Evolutionary conservation across 2,329 filamentous ascomycete genomes (phyloP).

Genomic region (Torrubiella hemipterigena): DNA sequence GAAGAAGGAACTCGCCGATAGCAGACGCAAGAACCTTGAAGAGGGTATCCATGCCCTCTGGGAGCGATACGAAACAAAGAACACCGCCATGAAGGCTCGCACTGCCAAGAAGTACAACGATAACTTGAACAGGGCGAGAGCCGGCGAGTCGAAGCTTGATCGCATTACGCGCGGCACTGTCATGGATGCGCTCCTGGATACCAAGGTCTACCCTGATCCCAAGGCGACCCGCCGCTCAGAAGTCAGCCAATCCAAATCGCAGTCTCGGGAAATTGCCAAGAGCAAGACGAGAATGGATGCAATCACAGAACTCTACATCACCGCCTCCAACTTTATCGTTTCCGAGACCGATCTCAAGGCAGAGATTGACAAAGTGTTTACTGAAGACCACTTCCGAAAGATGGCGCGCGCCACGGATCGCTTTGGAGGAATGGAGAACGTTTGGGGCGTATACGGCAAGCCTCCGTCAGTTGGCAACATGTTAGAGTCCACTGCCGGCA

Average conservation of each 20-base stretch:
- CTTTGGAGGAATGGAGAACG: conserved; percentile 29
- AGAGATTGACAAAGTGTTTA: conserved; percentile 67
- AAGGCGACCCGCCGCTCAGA: conserved; percentile 43
- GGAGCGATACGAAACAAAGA: conserved; percentile 42
- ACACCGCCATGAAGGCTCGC: conserved; percentile 20
- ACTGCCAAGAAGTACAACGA: conserved; percentile 34
- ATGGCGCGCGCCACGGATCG: conserved; percentile 17
- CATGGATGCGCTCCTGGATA: conserved; percentile 34
- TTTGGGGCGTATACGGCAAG: conserved; percentile 37
- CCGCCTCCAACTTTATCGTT: conserved; percentile 77
- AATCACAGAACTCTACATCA: conserved; percentile 81
- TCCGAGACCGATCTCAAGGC: conserved; percentile 64
- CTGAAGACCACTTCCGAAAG: conserved; percentile 41
- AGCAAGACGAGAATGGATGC: conserved; percentile 52
- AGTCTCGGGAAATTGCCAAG: conserved; percentile 31
- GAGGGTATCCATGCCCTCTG: conserved; percentile 61
- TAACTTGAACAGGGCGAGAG: conserved; percentile 37
- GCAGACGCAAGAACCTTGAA: conserved; percentile 59
- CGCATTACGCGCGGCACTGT: conserved; percentile 61
- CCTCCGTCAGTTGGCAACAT: conserved; percentile 33
- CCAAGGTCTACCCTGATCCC: conserved; percentile 47
- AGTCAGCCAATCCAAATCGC: conserved; percentile 28
- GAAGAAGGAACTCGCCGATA: conserved; percentile 62
- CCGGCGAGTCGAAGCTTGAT: conserved; percentile 65
- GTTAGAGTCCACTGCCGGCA: conserved; percentile 23